These are phyloP conservation scores for Byssoonygena ceratinophila DNA, from an alignment of 2,329 filamentous ascomycete genomes.

Conservation along the genomic window DNA sequence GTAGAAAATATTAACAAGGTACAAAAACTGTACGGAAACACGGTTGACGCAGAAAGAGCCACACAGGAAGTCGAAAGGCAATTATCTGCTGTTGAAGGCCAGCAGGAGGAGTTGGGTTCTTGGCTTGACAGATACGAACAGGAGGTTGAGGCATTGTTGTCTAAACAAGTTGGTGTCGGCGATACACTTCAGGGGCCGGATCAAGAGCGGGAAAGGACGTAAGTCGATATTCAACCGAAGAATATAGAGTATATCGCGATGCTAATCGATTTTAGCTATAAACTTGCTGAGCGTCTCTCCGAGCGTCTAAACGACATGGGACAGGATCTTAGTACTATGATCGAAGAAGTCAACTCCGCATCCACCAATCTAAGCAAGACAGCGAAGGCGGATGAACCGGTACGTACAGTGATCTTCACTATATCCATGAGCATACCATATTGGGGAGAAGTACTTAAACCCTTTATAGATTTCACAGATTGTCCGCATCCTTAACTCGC, in stretches of 20 bases:
- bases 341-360: constrained; percentile 92
- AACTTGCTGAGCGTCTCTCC: constrained; percentile 84
- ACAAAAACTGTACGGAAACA: constrained; percentile 80
- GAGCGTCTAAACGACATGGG: constrained; percentile 89
- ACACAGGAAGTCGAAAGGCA: constrained; percentile 91
- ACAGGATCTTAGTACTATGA: constrained; percentile 87
- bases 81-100: constrained; percentile 75
- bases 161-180: constrained; percentile 62
- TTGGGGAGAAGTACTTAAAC: background rate
- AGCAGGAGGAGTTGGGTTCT: constrained; percentile 78
- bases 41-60: constrained; percentile 85
- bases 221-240: constrained; percentile 25
- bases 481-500: constrained; percentile 85
- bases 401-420: constrained; percentile 42
- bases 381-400: constrained; percentile 75
- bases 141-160: constrained; percentile 81
- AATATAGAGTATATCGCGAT: background rate
- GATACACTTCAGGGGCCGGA: constrained; percentile 78
- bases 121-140: constrained; percentile 87
- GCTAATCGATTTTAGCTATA: constrained; percentile 46
- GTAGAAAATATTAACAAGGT: constrained; percentile 95
- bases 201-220: constrained; percentile 89
- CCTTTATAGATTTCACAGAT: constrained; percentile 70
- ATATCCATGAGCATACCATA: background rate
- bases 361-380: constrained; percentile 83